Evolutionary conservation across 2,329 filamentous ascomycete genomes (phyloP), one percentile per base, ranked within the genome.

Genomic region (Lasiodiplodia theobromae): DNA sequence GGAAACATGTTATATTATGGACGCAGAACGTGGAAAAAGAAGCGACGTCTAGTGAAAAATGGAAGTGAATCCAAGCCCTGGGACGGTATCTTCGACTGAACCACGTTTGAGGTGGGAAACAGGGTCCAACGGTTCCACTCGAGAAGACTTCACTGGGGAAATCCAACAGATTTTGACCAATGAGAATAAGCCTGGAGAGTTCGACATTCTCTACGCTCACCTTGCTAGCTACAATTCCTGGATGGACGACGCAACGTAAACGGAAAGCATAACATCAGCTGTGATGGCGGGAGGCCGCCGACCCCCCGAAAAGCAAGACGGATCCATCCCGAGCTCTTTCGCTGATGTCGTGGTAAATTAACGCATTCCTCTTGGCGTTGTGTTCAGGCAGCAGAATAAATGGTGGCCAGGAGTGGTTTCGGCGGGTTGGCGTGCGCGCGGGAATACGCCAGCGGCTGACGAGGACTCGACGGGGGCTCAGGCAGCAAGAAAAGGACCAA

Each of bases 321-420:
- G 14, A 40, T 5, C 16, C 40, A 18, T 18, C 40, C 16, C 40
- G 14, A 18, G 14, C 40, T 44, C 40, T 18, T 44, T 18, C 14
- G 28, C 28, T 28, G 28, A 28, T 28, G 18, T 47, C 40, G 18
- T 53, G 21, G 51, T 31, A 28, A 31, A 16, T n/a, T 44, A 8
- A 37, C 18, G 34, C 7, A 25, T 62, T 23, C 34, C 4, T 21
- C 57, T 62, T 62, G 57, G 57, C 57, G 25, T 52, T 23, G 25
- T 7, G 47, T 31, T n/a, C 58, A 63, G 58, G 58, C 58, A 63
- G 58, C 58, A 63, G 58, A 38, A 63, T 51, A 63, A 51, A 63
- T 16, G 21, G 52, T 18, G 16, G 25, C 53, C 18, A 54, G 52
- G 21, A 25, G 31, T 34, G 52, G 25, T 6, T 16, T 11, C 7